Evolutionary conservation across 805 yeast genomes (phyloP).

Genomic region (Vanderwaltozyma yarrowii): DNA sequence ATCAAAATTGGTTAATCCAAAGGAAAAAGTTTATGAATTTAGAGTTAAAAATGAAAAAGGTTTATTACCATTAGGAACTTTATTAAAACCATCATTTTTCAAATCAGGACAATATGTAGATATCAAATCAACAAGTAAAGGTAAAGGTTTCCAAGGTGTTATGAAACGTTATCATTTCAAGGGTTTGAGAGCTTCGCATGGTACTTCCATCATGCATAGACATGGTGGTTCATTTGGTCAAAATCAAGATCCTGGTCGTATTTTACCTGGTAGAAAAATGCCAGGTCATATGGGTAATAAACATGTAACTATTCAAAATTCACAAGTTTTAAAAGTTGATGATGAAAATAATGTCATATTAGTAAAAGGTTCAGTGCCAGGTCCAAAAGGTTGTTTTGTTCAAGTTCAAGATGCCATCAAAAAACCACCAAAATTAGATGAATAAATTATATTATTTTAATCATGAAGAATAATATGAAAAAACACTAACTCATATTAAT

Average conservation of each 20-base stretch:
- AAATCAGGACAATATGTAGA: conserved; percentile 78
- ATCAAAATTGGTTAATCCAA: conserved; percentile 76
- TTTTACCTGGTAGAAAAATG: conserved; percentile 94
- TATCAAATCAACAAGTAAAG: conserved; percentile 67
- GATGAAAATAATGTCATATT: conserved; percentile 72
- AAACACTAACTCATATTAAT: no score
- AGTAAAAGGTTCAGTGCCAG: conserved; percentile 86
- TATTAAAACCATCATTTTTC: conserved; percentile 75
- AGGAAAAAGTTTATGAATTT: conserved; percentile 65
- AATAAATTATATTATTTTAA: background rate
- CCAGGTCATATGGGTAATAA: conserved; percentile 93
- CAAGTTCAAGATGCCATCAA: conserved; percentile 73
- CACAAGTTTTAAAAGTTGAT: conserved; percentile 67
- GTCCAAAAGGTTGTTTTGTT: conserved; percentile 69
- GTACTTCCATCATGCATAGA: conserved; percentile 89
- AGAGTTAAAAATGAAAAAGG: conserved; percentile 59
- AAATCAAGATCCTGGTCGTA: conserved; percentile 92
- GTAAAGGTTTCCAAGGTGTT: conserved; percentile 97
- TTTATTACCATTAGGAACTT: conserved; percentile 66
- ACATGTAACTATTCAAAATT: conserved; percentile 63
- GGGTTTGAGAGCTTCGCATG: conserved; percentile 90
- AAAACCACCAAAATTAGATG: conserved; percentile 10
- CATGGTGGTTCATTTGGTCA: conserved; percentile 97
- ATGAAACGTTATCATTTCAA: conserved; percentile 89
- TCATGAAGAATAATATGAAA: no score